Evolutionary conservation across 768 basidiomycete genomes (phyloP), one percentile per base, ranked within the genome.

Genomic region (Mycena floridula): DNA sequence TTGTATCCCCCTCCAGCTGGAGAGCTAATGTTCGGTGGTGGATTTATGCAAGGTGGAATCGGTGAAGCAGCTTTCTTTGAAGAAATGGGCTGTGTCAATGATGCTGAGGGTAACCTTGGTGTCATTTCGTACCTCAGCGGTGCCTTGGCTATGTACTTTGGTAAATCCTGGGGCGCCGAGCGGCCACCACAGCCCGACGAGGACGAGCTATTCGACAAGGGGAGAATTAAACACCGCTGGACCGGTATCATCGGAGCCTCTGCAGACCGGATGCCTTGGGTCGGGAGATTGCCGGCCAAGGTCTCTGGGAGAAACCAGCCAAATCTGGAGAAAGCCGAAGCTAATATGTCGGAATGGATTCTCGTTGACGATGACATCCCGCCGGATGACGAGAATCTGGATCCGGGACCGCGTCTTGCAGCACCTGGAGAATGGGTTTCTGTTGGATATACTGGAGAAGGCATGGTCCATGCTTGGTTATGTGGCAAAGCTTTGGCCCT

Each of bases 401-500:
- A 39, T 13, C 38, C n/a, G n/a, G 9, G n/a, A 5, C n/a, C 6
- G 9, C 15, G 5, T 42, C 46, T 64, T 8, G 64, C 68, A 2
- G 45, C 54, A 18, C 60, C 80, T 0, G 83, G 82, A 15, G 85
- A 87, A 57, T 86, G 85, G 85, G 70, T 86, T 13, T 66, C 78
- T 13, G 83, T 80, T 11, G 85, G 82, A 4, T 87, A 81, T 55
- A 69, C 73, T 0, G 85, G 85, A 1, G 85, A 88, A 50, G 85
- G 85, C 2, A 85, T 85, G 84, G 76, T 75, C 3, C 75, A 83
- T 50, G 82, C 79, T 0, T 85, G 82, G 81, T 56, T 80, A 58
- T 70, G 78, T 45, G 74, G 77, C 4, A 69, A 71, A 44, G 79
- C 77, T 7, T 57, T 84, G 16, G 82, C 79, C 9, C 51, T 64